phyloP scores from a whole-genome alignment of 306 rosid species.

The Gleditsia sinensis region DNA sequence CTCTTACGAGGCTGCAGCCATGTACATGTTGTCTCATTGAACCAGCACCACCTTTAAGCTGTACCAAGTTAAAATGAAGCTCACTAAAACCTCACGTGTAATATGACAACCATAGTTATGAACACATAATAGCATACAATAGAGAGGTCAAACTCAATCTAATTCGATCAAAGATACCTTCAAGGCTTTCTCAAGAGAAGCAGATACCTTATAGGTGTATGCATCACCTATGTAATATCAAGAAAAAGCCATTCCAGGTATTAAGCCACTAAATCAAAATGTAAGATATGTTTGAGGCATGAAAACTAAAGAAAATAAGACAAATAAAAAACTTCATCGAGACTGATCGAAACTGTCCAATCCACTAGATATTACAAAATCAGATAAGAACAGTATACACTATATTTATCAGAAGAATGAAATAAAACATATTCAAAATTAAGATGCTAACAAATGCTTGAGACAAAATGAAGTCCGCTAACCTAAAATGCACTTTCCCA shows the following conservation, averaged over 20 bases:
- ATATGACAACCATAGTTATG: constrained; percentile 10
- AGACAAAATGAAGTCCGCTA: not conserved
- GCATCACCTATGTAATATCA: constrained; percentile 58
- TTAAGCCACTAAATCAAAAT: constrained; percentile 7
- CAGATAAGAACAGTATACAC: constrained; percentile 9
- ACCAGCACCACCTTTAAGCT: constrained; percentile 77
- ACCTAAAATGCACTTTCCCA: not conserved
- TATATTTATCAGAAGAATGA: not conserved
- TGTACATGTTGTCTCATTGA: constrained; percentile 76
- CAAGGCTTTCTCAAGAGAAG: constrained; percentile 82
- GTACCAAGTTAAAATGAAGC: constrained; percentile 29
- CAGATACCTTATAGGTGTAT: constrained; percentile 55
- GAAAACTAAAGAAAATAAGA: constrained; percentile 12
- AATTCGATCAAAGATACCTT: constrained; percentile 57
- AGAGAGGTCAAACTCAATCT: constrained; percentile 27
- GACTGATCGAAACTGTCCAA: constrained; percentile 16
- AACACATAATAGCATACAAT: constrained; percentile 14
- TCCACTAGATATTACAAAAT: not conserved
- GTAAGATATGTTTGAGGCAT: not conserved
- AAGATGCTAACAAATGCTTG: constrained; percentile 24
- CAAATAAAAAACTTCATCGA: constrained; percentile 14
- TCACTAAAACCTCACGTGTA: constrained; percentile 5
- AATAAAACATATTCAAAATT: constrained; percentile 11
- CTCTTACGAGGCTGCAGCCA: constrained; percentile 87
- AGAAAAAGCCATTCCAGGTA: not conserved